Evolutionary conservation across 495 filamentous ascomycete genomes (phyloP), one percentile per base, ranked within the genome.

Genomic region (Annulohypoxylon maeteangense): DNA sequence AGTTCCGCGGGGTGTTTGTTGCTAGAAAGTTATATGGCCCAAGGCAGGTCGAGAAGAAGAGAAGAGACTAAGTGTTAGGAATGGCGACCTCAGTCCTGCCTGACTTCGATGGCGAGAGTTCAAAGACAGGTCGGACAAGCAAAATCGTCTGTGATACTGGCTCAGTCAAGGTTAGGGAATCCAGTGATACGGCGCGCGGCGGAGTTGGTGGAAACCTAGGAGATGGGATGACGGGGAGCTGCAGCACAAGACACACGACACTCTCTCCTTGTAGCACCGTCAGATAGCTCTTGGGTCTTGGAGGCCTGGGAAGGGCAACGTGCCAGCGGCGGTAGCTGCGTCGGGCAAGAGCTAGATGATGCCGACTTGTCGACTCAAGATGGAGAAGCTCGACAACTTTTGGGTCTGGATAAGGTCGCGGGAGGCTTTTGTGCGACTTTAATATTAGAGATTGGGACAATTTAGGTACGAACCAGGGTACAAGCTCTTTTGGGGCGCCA

Each of bases 401-500:
- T 82, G 77, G 75, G 75, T 82, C 77, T 79, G 79, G 80, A 80
- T 81, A 81, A 73, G 67, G 80, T 80, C 78, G 75, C 72, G 69
- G 76, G 75, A 78, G 81, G 76, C 80, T 85, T 83, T 85, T 83
- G 83, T 85, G 83, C 82, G 79, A 84, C 82, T 84, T 81, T 78
- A 80, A 79, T 76, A 76, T 74, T 75, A 74, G 67, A 77, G 75
- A 74, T 75, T 70, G 70, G 75, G 68, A 74, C 70, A 74, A 71
- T 72, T 73, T 75, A 72, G 71, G 71, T 70, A 74, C 54, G 75
- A 71, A 72, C 72, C 76, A 75, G 74, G 74, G 72, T 74, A 72
- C 67, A 68, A 70, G 73, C 70, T 76, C 70, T 72, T 76, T 74
- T 68, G 75, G 74, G 71, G 70, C 57, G 66, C 70, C 62, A 73